Percentiles rank a stretch among this genome's conserved stretches.
Evolutionary conservation across 2,329 filamentous ascomycete species (phyloP).

Genomic region (Aspergillus clavatus): DNA sequence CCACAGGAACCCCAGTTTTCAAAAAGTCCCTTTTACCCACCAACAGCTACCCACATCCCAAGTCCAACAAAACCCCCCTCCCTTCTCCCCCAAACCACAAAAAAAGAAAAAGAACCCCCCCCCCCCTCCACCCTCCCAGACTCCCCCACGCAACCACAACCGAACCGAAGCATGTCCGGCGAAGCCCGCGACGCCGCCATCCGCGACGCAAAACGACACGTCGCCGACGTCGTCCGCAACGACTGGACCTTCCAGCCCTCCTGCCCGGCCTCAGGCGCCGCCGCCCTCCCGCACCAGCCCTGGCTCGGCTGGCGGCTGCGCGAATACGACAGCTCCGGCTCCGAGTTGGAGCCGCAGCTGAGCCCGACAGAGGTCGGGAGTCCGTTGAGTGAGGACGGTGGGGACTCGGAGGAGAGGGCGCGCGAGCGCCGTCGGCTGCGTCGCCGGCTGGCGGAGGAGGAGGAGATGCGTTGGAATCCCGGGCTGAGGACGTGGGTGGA

Average conservation of each 20-base stretch:
- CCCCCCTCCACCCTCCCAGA: not conserved
- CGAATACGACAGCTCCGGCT: slow-evolving; percentile 35
- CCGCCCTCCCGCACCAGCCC: slow-evolving; percentile 21
- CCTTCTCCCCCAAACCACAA: no score
- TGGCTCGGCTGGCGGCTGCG: slow-evolving; percentile 34
- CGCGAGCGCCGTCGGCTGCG: slow-evolving; percentile 53
- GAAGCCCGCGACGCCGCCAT: slow-evolving; percentile 38
- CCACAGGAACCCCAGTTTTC: not conserved
- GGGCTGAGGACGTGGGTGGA: slow-evolving; percentile 76
- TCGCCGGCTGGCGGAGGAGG: slow-evolving; percentile 55
- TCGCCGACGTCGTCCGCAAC: slow-evolving; percentile 38
- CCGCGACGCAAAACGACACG: slow-evolving; percentile 38
- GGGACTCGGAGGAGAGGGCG: no score
- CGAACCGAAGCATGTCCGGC: slow-evolving; percentile 10
- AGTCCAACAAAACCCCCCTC: no score
- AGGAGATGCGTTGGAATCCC: slow-evolving; percentile 71
- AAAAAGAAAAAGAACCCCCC: no score
- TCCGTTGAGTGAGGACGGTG: no score
- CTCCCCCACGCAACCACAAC: not conserved
- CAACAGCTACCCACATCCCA: no score
- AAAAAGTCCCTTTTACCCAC: no score
- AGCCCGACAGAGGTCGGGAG: slow-evolving; percentile 3
- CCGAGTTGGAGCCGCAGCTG: slow-evolving; percentile 31
- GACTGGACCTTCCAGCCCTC: slow-evolving; percentile 39
- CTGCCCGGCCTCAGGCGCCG: slow-evolving; percentile 15